Base-by-base conservation (phyloP, 2,329 filamentous ascomycete species). In the Didymella sp. region DNA sequence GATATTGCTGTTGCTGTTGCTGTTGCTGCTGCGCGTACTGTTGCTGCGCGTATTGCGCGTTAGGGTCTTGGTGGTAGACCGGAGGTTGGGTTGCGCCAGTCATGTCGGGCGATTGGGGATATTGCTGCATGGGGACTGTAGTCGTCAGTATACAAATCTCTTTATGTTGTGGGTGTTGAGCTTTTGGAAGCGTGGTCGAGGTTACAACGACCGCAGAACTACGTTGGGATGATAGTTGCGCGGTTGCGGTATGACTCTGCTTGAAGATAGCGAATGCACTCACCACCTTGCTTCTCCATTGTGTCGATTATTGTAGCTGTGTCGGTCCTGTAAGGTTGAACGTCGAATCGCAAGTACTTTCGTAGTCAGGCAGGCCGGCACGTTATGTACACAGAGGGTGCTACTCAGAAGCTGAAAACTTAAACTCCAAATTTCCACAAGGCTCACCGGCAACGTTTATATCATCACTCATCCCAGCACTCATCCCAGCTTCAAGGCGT, bases 221-320 rank as follows among this genome's bases (percentile, higher is more conserved):
- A 6, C 15, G 11, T 33, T 33, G 30, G 13, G 30, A 33, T 6
- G 13, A 12, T 7, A 4, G 9, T 33, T 33, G 15, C 30, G 30
- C 30, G 11, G 13, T 33, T 33, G 30, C 30, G 11, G 33, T 19
- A 3, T 19, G 33, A 17, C n/a, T 19, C 2, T 19, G n/a, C 13
- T 28, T 19, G 21, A 12, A 28, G 15, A 30, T 3, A 51, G 12
- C 6, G 17, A 19, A 24, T 41, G 30, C 33, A 68, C 72, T 69
- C 43, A 75, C 73, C 72, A 56, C 68, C 66, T 71, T 70, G 67
- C 58, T 75, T 75, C 67, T 74, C 73, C 73, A 75, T 75, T 62
- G 33, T 65, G 62, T 48, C 50, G 52, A 22, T 48, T 17, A 17
- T 42, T 30, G 38, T 17, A 2, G 42, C 3, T 48, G 35, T 28